phyloP scores from a whole-genome alignment of 176 grass and related monocot genomes.

The Musa acuminata region DNA sequence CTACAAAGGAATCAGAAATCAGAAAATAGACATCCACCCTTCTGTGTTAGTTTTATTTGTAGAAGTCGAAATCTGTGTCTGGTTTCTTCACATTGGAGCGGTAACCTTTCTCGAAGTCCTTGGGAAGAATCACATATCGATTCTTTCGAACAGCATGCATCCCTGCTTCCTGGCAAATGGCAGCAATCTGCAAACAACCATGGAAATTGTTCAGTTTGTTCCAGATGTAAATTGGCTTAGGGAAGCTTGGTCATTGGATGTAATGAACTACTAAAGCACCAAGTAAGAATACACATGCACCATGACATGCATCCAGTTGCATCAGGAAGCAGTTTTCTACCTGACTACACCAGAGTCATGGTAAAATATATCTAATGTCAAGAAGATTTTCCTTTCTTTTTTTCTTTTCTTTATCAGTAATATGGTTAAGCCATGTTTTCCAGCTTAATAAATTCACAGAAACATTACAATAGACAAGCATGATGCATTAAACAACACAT shows the following conservation, averaged over 20 bases:
- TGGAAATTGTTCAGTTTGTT: too few species aligned
- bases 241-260: not conserved
- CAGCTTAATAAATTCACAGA: too few species aligned
- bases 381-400: not conserved
- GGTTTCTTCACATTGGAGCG: slow-evolving; percentile 97
- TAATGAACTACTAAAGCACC: not conserved
- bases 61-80: slow-evolving; percentile 98
- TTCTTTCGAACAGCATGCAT: slow-evolving; percentile 99
- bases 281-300: not conserved
- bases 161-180: slow-evolving; percentile 92
- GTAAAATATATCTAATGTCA: not conserved
- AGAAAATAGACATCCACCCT: not conserved
- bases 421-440: too few species aligned
- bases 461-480: too few species aligned
- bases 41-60: slow-evolving; percentile 41
- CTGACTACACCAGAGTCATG: not conserved
- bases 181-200: slow-evolving; percentile 45
- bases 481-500: too few species aligned
- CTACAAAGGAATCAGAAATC: not conserved
- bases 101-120: slow-evolving; percentile 98
- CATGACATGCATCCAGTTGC: not conserved
- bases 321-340: not conserved
- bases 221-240: not conserved
- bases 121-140: slow-evolving; percentile 88
- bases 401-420: not conserved